Evolutionary conservation across 345 rosid species (phyloP), one percentile per base, ranked within the genome.

Genomic region (Syzygium aromaticum): DNA sequence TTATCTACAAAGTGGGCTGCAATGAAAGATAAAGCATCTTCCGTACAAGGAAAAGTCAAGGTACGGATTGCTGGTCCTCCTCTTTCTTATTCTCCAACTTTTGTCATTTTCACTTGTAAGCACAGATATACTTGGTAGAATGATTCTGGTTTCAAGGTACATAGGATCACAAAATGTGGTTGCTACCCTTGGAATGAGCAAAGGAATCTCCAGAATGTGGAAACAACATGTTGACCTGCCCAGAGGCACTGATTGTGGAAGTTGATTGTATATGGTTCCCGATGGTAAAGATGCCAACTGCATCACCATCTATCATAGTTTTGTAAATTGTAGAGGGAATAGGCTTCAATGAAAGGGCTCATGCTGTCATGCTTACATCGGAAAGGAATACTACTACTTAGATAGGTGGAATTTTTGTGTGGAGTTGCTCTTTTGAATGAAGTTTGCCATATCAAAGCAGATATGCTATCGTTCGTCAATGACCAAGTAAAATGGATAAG

Each of bases 1-100:
- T 91, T 96, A 92, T 92, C 96, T 82, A 93, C 94, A 86, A 95
- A 93, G 86, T 94, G 98, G 98, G 97, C 96, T 89, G 91, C 93
- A 25, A 85, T 87, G 88, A 93, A 93, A 92, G 95, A 93, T 88
- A 91, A 88, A 86, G 83, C 83, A 85, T 85, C 90, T 83, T 93
- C 89, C 86, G 88, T 96, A 84, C 91, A 86, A 88, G 99, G 99
- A 85, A 98, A 89, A 87, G 91, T 98, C 85, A 96, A 96, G 97
- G 99, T 98, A 87, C 52, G 16, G 27, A 49, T 51, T 84, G 77
- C 77, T 22, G 63, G 77, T 28, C 84, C 78, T 78, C 33, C 52
- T 85, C 43, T 73, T 53, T 87, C 11, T 46, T 46, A 51, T 30
- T 16, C 11, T 80, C 77, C 80, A 67, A 67, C 46, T 67, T 33